These are phyloP conservation scores for Pelargonium citronellum DNA, from an alignment of 441 rosid species.

Conservation along the genomic window DNA sequence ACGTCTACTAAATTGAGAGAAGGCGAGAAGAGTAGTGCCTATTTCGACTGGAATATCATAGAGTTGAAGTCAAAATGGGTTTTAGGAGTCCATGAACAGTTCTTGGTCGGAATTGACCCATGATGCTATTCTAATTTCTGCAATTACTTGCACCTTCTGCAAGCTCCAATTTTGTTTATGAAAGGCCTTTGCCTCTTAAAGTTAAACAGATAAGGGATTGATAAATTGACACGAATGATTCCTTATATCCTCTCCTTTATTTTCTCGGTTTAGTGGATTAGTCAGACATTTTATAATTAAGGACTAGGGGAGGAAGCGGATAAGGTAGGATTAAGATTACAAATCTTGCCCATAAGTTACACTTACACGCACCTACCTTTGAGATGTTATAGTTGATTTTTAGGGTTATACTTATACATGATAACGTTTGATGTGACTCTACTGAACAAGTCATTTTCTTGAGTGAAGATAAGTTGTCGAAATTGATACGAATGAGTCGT, in stretches of 20 bases:
- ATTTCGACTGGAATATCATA: not conserved
- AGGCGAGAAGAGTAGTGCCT: not conserved
- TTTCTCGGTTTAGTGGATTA: not conserved
- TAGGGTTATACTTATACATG: not conserved
- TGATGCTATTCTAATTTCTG: not conserved
- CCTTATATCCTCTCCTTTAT: not conserved
- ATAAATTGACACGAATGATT: not conserved
- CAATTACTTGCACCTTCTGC: not conserved
- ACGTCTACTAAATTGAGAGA: not conserved
- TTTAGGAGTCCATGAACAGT: constrained; percentile 3
- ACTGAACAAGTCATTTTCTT: not conserved
- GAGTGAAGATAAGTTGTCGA: not conserved
- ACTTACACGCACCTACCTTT: not conserved
- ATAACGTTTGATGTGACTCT: not conserved
- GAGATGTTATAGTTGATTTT: not conserved
- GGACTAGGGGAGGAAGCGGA: constrained; percentile 5
- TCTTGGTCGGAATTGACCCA: not conserved
- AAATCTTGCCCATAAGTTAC: not conserved
- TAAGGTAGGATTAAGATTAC: not conserved
- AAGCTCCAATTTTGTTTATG: not conserved
- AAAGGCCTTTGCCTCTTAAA: not conserved
- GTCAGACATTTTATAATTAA: not conserved
- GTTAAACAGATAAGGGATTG: not conserved
- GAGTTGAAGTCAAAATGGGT: not conserved
- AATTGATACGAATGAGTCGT: not conserved